Conservation (phyloP, 495 filamentous ascomycete species). For the Penicillium taxi region DNA sequence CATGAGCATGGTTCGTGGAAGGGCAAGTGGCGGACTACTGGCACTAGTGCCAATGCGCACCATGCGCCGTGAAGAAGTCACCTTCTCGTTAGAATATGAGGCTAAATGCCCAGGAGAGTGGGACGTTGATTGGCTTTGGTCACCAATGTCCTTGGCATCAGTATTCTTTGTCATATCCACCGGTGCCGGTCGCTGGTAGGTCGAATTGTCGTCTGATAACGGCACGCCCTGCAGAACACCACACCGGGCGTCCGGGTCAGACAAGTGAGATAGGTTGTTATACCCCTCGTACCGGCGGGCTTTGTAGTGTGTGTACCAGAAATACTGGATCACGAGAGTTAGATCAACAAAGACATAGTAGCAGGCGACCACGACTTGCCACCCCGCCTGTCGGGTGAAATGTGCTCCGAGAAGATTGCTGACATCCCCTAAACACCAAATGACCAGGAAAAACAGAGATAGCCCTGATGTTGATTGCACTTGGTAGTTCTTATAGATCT, state of each 20-base stretch:
- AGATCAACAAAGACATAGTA: slow-evolving; percentile 67
- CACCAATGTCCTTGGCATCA: slow-evolving; percentile 25
- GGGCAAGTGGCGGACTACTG: slow-evolving; percentile 25
- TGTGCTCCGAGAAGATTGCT: slow-evolving; percentile 59
- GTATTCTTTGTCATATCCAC: slow-evolving; percentile 17
- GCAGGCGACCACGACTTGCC: slow-evolving; percentile 59
- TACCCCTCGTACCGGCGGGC: slow-evolving; percentile 25
- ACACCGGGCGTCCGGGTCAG: slow-evolving; percentile 14
- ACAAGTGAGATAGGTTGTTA: slow-evolving; percentile 8
- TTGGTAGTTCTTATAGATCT: slow-evolving; percentile 64
- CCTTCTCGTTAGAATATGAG: slow-evolving; percentile 37
- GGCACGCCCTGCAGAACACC: slow-evolving; percentile 28
- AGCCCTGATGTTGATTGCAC: slow-evolving; percentile 60
- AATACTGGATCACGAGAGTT: slow-evolving; percentile 53
- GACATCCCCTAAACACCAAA: slow-evolving; percentile 64
- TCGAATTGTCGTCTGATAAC: slow-evolving; percentile 15
- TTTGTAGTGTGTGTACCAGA: slow-evolving; percentile 58
- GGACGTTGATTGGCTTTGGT: slow-evolving; percentile 18
- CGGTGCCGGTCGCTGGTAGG: slow-evolving; percentile 9
- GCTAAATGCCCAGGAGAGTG: slow-evolving; percentile 17
- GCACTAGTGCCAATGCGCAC: slow-evolving; percentile 18
- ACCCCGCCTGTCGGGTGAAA: slow-evolving; percentile 58
- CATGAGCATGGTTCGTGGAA: slow-evolving; percentile 39
- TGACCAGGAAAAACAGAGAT: slow-evolving; percentile 59
- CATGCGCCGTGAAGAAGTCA: slow-evolving; percentile 25